Percentiles rank a stretch among this genome's conserved stretches.
Evolutionary conservation across 1,139 yeast genomes (phyloP).

Genomic region (Zygoascus hellenicus): DNA sequence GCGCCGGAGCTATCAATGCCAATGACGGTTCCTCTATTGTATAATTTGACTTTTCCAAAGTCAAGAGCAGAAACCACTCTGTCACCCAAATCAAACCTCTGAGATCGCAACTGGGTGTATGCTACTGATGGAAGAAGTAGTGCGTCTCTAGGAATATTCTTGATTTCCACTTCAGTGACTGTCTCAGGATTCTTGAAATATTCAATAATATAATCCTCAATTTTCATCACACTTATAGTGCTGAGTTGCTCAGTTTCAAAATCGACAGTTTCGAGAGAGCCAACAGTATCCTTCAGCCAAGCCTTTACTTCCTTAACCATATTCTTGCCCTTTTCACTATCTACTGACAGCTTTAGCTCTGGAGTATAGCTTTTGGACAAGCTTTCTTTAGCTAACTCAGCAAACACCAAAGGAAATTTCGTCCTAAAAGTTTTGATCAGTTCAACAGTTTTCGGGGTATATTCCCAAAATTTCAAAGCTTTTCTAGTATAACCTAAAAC

Average conservation of each 20-base stretch:
- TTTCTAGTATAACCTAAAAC: conserved; percentile 83
- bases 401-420: conserved; percentile 59
- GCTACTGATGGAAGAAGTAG: conserved; percentile 73
- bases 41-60: conserved; percentile 84
- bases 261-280: conserved; percentile 54
- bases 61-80: conserved; percentile 81
- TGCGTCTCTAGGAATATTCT: conserved; percentile 83
- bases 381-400: conserved; percentile 30
- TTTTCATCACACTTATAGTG: conserved; percentile 54
- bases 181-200: conserved; percentile 26
- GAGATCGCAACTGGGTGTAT: conserved; percentile 64
- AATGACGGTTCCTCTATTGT: conserved; percentile 86
- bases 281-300: conserved; percentile 45
- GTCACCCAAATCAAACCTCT: conserved; percentile 80
- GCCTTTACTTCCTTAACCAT: conserved; percentile 33
- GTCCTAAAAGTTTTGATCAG: conserved; percentile 56
- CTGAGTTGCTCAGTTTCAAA: conserved; percentile 78
- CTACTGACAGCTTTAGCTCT: conserved; percentile 38
- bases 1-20: conserved; percentile 65
- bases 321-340: conserved; percentile 41
- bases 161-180: conserved; percentile 42
- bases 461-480: conserved; percentile 73
- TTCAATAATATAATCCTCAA: conserved; percentile 58
- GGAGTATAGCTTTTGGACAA: conserved; percentile 5
- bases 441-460: conserved; percentile 65